A percentile compares a stretch with the other conserved stretches of the same genome.
Evolutionary conservation across 306 rosid species (phyloP).

Genomic region (Acmispon strigosus): DNA sequence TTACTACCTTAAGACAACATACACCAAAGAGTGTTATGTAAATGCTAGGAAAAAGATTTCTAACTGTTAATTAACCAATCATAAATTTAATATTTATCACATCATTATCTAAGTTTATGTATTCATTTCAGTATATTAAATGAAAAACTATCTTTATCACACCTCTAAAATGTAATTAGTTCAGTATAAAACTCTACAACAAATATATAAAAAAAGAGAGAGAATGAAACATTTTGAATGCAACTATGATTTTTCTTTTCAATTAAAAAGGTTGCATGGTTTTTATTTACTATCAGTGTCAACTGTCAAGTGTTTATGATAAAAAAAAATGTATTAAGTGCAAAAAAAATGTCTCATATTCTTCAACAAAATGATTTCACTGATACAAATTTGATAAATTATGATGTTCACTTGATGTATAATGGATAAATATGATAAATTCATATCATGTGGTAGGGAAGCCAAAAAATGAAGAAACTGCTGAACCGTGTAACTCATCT

Average conservation of each 20-base stretch:
- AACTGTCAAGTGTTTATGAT: background rate
- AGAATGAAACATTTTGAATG: background rate
- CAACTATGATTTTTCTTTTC: background rate
- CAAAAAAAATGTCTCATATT: background rate
- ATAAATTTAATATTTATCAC: too few relatives aligned
- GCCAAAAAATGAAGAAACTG: too few relatives aligned
- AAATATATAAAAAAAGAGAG: too few relatives aligned
- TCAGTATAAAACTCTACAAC: too few relatives aligned
- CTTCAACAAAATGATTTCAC: background rate
- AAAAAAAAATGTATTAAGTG: background rate
- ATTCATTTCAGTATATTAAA: too few relatives aligned
- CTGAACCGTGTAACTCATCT: background rate
- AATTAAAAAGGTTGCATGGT: background rate
- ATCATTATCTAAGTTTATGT: too few relatives aligned
- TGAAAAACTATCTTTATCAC: too few relatives aligned
- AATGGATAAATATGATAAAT: background rate
- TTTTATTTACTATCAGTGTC: background rate
- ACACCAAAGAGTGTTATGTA: too few relatives aligned
- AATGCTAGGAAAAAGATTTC: too few relatives aligned
- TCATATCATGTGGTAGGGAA: background rate
- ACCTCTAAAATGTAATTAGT: too few relatives aligned
- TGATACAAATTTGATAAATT: background rate
- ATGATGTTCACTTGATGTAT: background rate
- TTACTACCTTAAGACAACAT: too few relatives aligned
- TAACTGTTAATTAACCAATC: too few relatives aligned